These are phyloP conservation scores for Artemisia annua DNA, from an alignment of 129 eudicot species.

Conservation along the genomic window DNA sequence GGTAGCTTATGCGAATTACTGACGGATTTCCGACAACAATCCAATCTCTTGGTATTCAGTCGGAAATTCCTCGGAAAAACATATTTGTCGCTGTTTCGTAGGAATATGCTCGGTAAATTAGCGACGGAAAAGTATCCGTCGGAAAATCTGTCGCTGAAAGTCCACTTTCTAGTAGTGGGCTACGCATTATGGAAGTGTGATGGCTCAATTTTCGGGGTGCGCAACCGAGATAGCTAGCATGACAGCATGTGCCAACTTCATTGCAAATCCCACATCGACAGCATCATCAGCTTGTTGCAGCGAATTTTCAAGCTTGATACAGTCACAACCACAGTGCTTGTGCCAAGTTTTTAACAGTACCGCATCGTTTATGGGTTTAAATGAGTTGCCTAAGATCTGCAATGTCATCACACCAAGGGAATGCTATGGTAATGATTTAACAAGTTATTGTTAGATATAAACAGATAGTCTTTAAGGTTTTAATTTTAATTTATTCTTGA, in stretches of 20 bases:
- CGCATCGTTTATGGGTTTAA: conserved; percentile 23
- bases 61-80: too few relatives aligned
- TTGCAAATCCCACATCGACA: conserved; percentile 23
- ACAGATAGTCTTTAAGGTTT: too few relatives aligned
- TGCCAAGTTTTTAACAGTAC: conserved; percentile 31
- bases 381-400: conserved; percentile 26
- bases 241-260: conserved; percentile 31
- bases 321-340: conserved; percentile 31
- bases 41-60: too few relatives aligned
- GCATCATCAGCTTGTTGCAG: conserved; percentile 30
- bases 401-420: conserved; percentile 36
- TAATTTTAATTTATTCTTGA: too few relatives aligned
- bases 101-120: too few relatives aligned
- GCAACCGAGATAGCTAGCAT: conserved; percentile 28
- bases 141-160: too few relatives aligned
- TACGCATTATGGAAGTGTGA: conserved; percentile 35
- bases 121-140: too few relatives aligned
- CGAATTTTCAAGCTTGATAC: conserved; percentile 21
- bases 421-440: conserved; percentile 30
- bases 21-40: too few relatives aligned
- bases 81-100: too few relatives aligned
- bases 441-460: too few relatives aligned
- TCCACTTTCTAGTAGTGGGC: too few relatives aligned
- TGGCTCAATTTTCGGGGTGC: conserved; percentile 43
- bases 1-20: too few relatives aligned